Base-by-base conservation (phyloP, 306 rosid species). In the Citrullus mucosospermus region DNA sequence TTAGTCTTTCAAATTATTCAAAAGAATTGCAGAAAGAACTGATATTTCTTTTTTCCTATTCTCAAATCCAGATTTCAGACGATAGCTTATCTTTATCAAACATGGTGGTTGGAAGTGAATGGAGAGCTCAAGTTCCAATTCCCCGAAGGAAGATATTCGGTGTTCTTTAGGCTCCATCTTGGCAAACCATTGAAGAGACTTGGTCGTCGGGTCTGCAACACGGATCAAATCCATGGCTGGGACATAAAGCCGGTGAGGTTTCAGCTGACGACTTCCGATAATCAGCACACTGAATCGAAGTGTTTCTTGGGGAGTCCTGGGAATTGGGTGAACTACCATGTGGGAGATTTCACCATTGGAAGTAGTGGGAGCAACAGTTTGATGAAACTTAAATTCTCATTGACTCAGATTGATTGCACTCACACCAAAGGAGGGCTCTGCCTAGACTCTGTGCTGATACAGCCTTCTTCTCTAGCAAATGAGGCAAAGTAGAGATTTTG, bases 391-490 rank as follows among this genome's bases (percentile, higher is more conserved):
- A 93, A 87, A 66, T 93, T 89, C 51, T 90, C 92, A 3, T 82
- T 89, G 80, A 81, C 90, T 30, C 98, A 93, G 84, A 93, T 93
- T 9, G 98, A 93, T 70, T 93, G 98, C 67, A 93, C 98, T 0
- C 98, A 93, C 86, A 90, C 88, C 60, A 93, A 93, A 89, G 98
- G 98, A 15, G 98, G 98, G 22, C 83, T 93, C 57, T 92, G 93
- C 85, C 88, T 93, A 25, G 97, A 93, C 81, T 89, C 94, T 79
- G 91, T 92, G 28, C 81, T 90, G 43, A 87, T 93, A 78, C 79
- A 75, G 68, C 90, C 78, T 73, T 71, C 84, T 25, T 70, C 70
- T 63, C 82, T 65, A 69, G 83, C 58, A 78, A 54, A 77, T 41
- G 38, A 53, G 55, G 50, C 41, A 48, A 71, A 71, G 57, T 71